Conservation (phyloP, 2,329 filamentous ascomycete genomes). For the Colletotrichum sp. region DNA sequence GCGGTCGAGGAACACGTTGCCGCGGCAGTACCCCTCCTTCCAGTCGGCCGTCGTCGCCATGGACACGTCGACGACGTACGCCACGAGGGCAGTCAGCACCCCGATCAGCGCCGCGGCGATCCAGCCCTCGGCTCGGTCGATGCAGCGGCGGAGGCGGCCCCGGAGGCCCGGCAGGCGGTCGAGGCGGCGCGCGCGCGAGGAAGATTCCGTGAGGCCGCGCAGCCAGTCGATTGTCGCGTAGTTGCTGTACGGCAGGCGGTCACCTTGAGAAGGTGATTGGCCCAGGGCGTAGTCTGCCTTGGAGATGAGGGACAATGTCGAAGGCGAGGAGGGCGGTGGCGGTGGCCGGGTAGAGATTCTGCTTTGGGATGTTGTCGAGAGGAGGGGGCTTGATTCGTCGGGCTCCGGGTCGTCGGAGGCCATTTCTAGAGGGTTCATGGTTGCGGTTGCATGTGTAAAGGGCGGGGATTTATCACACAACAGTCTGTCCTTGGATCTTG, state of each 20-base stretch:
- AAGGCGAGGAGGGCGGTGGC: neutral
- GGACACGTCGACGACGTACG: conserved; percentile 59
- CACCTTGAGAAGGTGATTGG: conserved; percentile 40
- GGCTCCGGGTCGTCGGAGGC: neutral
- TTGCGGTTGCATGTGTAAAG: neutral
- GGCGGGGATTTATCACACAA: neutral
- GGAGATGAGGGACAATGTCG: neutral
- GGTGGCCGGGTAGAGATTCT: neutral
- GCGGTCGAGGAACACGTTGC: conserved; percentile 47
- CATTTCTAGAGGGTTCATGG: neutral
- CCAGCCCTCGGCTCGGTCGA: conserved; percentile 61
- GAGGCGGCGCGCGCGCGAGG: conserved; percentile 33
- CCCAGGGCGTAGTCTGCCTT: conserved; percentile 7
- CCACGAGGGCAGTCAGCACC: conserved; percentile 57
- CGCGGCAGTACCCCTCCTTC: conserved; percentile 60
- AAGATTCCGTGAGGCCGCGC: conserved; percentile 64
- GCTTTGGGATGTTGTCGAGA: neutral
- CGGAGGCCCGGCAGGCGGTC: conserved; percentile 36
- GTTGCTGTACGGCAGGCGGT: conserved; percentile 63
- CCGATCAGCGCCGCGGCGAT: conserved; percentile 59
- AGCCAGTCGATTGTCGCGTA: conserved; percentile 69
- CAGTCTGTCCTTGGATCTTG: neutral
- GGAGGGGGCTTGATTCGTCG: neutral
- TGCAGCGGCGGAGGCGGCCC: conserved; percentile 28
- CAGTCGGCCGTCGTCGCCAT: conserved; percentile 60